phyloP scores from a whole-genome alignment of 2,329 filamentous ascomycete species.

The Emydomyces testavorans region DNA sequence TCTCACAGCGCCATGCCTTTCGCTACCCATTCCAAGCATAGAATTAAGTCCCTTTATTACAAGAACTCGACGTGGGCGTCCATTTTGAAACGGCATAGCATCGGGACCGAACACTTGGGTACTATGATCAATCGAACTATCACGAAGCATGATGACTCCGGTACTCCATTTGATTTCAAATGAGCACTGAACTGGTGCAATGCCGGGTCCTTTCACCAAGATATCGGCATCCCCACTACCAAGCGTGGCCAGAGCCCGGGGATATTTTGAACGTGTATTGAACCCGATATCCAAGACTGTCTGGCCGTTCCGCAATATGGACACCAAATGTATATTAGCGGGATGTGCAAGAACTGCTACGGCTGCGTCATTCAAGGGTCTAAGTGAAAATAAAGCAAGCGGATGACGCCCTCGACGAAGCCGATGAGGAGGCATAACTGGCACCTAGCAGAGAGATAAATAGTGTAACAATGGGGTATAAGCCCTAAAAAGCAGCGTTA shows the following conservation, averaged over 20 bases:
- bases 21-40: background rate
- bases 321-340: slow-evolving; percentile 11
- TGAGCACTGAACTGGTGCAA: slow-evolving; percentile 18
- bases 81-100: background rate
- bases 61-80: background rate
- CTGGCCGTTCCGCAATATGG: background rate
- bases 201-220: slow-evolving; percentile 14
- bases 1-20: background rate
- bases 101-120: background rate
- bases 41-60: slow-evolving; percentile 1
- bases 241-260: slow-evolving; percentile 14
- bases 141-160: slow-evolving; percentile 5
- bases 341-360: slow-evolving; percentile 9
- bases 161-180: slow-evolving; percentile 16
- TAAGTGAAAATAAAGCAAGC: slow-evolving; percentile 8
- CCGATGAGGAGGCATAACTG: background rate
- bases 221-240: slow-evolving; percentile 15
- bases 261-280: slow-evolving; percentile 5
- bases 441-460: background rate
- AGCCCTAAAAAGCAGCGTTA: no score
- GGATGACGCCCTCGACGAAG: background rate
- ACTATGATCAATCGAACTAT: slow-evolving; percentile 4
- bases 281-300: slow-evolving; percentile 5
- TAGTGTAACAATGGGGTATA: no score
- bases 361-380: slow-evolving; percentile 3